phyloP scores from a whole-genome alignment of 129 eudicot genomes.

The Solidago caesia region DNA sequence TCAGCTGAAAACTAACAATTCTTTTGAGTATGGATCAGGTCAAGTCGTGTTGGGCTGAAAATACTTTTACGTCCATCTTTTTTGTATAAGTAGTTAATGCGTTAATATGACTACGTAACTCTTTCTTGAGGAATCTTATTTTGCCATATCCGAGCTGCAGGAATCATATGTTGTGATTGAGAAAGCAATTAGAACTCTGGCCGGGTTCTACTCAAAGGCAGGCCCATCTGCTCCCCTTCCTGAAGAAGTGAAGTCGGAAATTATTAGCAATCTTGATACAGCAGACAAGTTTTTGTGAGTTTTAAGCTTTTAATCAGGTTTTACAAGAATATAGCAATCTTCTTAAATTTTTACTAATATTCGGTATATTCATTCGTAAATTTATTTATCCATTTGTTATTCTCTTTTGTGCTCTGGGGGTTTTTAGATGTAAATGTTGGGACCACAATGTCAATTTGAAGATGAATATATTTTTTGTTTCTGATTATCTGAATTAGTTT shows the following conservation, averaged over 20 bases:
- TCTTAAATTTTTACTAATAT: not conserved
- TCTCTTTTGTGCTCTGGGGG: not conserved
- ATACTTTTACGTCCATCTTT: not conserved
- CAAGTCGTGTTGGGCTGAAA: not conserved
- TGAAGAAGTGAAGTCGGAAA: slow-evolving; percentile 65
- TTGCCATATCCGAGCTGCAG: slow-evolving; percentile 36
- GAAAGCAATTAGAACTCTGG: slow-evolving; percentile 80
- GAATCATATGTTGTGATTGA: slow-evolving; percentile 82
- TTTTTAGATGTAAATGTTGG: no score
- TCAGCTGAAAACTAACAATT: no score
- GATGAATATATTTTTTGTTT: no score
- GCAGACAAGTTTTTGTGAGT: slow-evolving; percentile 64
- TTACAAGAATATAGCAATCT: not conserved
- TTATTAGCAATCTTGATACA: slow-evolving; percentile 48
- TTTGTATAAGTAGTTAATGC: not conserved
- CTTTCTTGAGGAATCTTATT: not conserved
- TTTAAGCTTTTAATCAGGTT: slow-evolving; percentile 3
- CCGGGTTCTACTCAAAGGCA: slow-evolving; percentile 88
- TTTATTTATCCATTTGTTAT: not conserved
- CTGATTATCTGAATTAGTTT: no score
- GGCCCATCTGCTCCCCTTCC: slow-evolving; percentile 92
- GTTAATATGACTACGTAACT: not conserved
- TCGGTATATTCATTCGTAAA: not conserved
- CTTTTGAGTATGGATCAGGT: not conserved
- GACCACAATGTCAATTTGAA: no score